Evolutionary conservation across 2,329 filamentous ascomycete genomes (phyloP), one percentile per base, ranked within the genome.

Genomic region (Falciphora oryzae): DNA sequence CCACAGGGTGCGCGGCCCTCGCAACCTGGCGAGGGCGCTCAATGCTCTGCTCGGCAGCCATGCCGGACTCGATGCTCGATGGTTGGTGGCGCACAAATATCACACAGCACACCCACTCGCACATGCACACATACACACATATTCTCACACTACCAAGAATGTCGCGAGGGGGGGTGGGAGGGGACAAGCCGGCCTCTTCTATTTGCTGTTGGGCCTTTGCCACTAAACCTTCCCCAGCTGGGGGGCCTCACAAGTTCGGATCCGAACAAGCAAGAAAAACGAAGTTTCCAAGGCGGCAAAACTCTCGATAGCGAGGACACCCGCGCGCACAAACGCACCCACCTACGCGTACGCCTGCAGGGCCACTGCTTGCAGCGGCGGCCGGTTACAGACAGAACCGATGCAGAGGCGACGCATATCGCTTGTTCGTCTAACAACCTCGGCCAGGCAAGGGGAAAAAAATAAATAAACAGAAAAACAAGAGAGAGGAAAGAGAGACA

Each of bases 361-460:
- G 38, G 38, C 38, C 38, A 6, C 38, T 44, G 38, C 38, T 44
- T 44, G 38, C 38, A 44, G 38, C 38, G 18, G 38, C 38, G 38
- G 38, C 38, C 38, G 38, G 38, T 22, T 18, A 44, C 38, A 44
- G 38, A 13, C 16, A 44, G 38, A 44, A 44, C 38, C 38, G 38
- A 44, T 44, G 38, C 38, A 44, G 31, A 60, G 31, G 22, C 38
- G 59, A 38, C 38, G 31, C 59, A 35, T n/a, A n/a, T n/a, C 29
- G 58, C 31, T 60, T 60, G 59, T 35, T 60, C 31, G 29, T 38
- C 59, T 31, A 60, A 31, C 59, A 60, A 38, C 31, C 14, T 35
- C 31, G 16, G 25, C 27, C 25, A 29, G 7, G 18, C 28, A 29
- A 59, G 22, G 3, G n/a, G 6, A 57, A 27, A 57, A 35, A 35